Conservation (phyloP, 768 basidiomycete species). For the Ramaria sp. region DNA sequence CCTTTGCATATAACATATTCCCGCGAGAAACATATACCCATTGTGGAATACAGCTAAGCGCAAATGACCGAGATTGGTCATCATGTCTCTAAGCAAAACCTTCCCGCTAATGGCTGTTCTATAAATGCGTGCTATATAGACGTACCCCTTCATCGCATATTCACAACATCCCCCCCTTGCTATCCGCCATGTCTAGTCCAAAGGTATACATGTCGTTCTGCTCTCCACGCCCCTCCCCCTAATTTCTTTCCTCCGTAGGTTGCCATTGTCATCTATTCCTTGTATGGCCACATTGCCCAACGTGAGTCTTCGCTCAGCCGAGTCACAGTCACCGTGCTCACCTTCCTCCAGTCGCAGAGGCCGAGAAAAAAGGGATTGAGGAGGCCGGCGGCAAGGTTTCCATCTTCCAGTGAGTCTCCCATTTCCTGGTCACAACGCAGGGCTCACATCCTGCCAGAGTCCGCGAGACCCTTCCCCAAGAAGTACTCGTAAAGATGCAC, state of each 20-base stretch:
- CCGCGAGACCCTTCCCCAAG: slow-evolving; percentile 64
- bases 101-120: background rate
- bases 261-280: slow-evolving; percentile 40
- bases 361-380: slow-evolving; percentile 31
- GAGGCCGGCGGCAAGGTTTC: slow-evolving; percentile 31
- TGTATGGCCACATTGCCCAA: slow-evolving; percentile 65
- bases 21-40: background rate
- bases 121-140: background rate
- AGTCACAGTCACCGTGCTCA: background rate
- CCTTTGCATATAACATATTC: background rate
- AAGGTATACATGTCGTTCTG: background rate
- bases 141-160: background rate
- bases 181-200: background rate
- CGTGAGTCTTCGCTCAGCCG: slow-evolving; percentile 28
- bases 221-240: background rate
- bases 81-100: background rate
- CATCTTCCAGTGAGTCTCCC: slow-evolving; percentile 34
- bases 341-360: slow-evolving; percentile 45
- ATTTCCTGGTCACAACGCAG: background rate
- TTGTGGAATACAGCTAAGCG: background rate
- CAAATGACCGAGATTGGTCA: background rate
- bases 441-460: slow-evolving; percentile 33
- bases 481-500: slow-evolving; percentile 56
- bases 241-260: slow-evolving; percentile 4
- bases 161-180: background rate